Evolutionary conservation across 371 early-diverging fungal species (phyloP).

Genomic region (Mortierella sp.): DNA sequence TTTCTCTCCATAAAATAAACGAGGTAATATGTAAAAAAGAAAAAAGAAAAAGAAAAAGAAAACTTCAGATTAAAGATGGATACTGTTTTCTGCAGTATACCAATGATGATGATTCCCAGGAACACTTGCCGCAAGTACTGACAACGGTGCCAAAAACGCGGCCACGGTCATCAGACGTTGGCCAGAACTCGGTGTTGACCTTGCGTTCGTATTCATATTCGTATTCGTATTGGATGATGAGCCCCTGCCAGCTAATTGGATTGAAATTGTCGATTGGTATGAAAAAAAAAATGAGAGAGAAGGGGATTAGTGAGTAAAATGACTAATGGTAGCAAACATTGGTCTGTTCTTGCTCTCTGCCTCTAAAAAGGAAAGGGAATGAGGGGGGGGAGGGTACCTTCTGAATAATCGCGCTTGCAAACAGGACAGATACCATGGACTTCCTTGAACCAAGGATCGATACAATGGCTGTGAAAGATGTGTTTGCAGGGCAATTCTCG

Average conservation of each 20-base stretch:
- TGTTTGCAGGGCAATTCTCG: conserved; percentile 74
- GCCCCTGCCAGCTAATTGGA: conserved; percentile 7
- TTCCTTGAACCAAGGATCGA: conserved; percentile 75
- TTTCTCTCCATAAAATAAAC: no score
- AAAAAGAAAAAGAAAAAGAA: no score
- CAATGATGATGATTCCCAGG: conserved; percentile 17
- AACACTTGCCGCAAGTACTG: conserved; percentile 23
- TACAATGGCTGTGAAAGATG: conserved; percentile 73
- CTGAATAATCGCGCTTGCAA: conserved; percentile 59
- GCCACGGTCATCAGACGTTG: conserved; percentile 11
- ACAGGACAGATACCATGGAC: conserved; percentile 65
- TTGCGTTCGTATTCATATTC: no score
- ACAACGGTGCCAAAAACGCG: conserved; percentile 26
- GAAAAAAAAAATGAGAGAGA: neutral
- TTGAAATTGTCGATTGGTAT: no score
- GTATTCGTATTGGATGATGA: neutral
- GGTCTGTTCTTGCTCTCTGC: neutral
- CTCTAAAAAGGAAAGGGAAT: neutral
- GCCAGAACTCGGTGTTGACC: no score
- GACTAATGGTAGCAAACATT: neutral
- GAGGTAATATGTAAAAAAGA: no score
- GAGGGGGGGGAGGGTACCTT: conserved; percentile 31
- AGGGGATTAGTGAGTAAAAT: no score
- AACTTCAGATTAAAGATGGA: conserved; percentile 11
- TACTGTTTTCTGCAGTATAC: conserved; percentile 29